Evolutionary conservation across 1,284 basidiomycete species (phyloP).

Genomic region (Porodaedalea pini): DNA sequence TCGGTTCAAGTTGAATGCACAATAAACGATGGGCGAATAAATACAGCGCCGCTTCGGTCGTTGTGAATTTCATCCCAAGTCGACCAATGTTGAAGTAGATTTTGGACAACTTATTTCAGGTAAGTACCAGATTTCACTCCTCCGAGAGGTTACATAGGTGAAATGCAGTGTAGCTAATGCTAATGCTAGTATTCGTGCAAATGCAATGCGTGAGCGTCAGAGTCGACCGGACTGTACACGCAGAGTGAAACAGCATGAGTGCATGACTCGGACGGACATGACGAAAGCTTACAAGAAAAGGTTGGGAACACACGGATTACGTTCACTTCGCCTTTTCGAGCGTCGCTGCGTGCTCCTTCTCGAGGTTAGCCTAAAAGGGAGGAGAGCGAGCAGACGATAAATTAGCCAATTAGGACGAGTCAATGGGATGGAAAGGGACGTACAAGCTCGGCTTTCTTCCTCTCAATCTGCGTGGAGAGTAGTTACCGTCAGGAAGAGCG

Average conservation of each 20-base stretch:
- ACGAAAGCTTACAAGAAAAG: background rate
- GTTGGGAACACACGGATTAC: background rate
- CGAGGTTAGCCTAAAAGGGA: constrained; percentile 32
- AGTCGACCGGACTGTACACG: background rate
- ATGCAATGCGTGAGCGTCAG: background rate
- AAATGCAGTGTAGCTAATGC: background rate
- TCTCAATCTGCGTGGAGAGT: constrained; percentile 43
- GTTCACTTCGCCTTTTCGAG: constrained; percentile 15
- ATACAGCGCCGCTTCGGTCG: no score
- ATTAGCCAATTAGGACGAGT: no score
- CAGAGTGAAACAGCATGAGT: background rate
- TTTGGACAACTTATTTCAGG: no score
- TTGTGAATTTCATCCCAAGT: no score
- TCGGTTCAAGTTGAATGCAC: no score
- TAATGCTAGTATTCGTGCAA: background rate
- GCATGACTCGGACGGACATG: background rate
- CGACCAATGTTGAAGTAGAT: no score
- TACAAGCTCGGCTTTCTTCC: constrained; percentile 58
- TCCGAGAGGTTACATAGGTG: no score
- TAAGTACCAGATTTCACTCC: no score
- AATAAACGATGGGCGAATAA: no score
- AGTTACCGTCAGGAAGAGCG: background rate
- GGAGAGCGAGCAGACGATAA: constrained; percentile 15
- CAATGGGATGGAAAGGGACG: constrained; percentile 26
- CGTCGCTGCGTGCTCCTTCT: constrained; percentile 36